A percentile compares a stretch with the other conserved stretches of the same genome.
Evolutionary conservation across 768 basidiomycete species (phyloP).

Genomic region (Austroboletus eburneus): DNA sequence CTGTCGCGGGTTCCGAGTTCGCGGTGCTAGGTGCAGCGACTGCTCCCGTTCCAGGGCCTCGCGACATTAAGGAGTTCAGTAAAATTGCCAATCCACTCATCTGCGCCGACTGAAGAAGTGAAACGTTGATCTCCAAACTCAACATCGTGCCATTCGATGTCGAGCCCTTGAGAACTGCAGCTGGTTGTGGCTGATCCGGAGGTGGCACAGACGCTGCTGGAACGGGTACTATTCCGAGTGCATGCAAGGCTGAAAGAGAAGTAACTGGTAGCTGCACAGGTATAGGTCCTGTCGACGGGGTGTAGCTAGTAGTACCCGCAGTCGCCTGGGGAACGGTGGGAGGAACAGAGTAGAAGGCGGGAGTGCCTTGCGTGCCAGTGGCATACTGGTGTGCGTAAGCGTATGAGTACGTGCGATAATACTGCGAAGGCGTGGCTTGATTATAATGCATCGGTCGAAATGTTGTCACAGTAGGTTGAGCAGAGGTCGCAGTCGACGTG

Average conservation of each 20-base stretch:
- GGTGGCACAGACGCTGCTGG: conserved; percentile 50
- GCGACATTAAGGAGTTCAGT: conserved; percentile 65
- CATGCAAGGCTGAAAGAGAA: conserved; percentile 53
- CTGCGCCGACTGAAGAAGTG: conserved; percentile 66
- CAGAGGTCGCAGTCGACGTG: conserved; percentile 22
- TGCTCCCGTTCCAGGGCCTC: conserved; percentile 29
- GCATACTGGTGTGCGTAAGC: conserved; percentile 59
- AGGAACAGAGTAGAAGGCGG: conserved; percentile 26
- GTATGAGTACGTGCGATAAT: conserved; percentile 65
- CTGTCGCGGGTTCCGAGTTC: conserved; percentile 8
- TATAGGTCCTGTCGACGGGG: conserved; percentile 32
- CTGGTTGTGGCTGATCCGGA: conserved; percentile 58
- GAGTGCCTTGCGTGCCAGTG: conserved; percentile 18
- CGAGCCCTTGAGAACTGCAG: conserved; percentile 73
- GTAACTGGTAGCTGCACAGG: conserved; percentile 71
- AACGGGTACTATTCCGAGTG: conserved; percentile 71
- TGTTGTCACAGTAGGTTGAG: conserved; percentile 31
- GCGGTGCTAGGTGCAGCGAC: conserved; percentile 4
- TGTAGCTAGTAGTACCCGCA: conserved; percentile 27
- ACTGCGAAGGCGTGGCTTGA: conserved; percentile 43
- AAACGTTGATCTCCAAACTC: conserved; percentile 76
- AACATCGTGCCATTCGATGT: conserved; percentile 68
- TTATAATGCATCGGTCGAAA: conserved; percentile 38
- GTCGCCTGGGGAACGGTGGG: conserved; percentile 35
- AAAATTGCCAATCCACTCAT: conserved; percentile 72